phyloP scores from a whole-genome alignment of 1,284 basidiomycete genomes.

The Tausonia pullulans region DNA sequence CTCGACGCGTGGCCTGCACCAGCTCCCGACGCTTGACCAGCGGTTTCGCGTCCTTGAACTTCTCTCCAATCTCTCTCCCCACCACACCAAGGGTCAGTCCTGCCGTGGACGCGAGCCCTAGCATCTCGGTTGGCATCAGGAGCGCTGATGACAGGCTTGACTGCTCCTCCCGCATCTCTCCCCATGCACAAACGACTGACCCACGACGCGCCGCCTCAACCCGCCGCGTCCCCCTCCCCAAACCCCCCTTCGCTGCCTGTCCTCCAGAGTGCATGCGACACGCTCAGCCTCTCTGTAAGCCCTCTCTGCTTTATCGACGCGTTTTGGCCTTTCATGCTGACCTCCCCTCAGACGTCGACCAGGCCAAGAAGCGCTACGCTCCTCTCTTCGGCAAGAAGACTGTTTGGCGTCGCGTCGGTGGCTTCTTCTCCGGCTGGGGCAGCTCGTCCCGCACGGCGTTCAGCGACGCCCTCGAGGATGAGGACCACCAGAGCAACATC shows the following conservation, averaged over 20 bases:
- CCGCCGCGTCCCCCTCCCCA: no score
- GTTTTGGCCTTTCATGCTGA: no score
- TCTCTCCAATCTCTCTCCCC: constrained; percentile 69
- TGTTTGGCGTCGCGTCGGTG: constrained; percentile 40
- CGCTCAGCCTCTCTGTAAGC: constrained; percentile 50
- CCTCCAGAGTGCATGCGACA: constrained; percentile 60
- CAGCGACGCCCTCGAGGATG: constrained; percentile 31
- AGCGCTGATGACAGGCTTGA: no score
- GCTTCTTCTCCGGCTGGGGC: constrained; percentile 49
- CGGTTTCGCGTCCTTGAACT: constrained; percentile 73
- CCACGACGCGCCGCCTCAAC: no score
- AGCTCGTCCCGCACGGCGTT: constrained; percentile 26
- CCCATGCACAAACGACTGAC: no score
- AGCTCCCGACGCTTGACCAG: constrained; percentile 58
- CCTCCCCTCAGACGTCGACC: constrained; percentile 49
- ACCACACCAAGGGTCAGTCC: constrained; percentile 54
- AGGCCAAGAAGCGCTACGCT: constrained; percentile 71
- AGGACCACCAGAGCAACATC: constrained; percentile 31
- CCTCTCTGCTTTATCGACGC: no score
- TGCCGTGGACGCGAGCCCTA: no score
- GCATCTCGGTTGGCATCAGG: no score
- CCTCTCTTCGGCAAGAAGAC: constrained; percentile 65
- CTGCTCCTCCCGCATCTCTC: no score
- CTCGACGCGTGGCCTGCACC: constrained; percentile 1
- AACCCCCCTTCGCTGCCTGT: no score